These are phyloP conservation scores for Hypoxylon sp. DNA, from an alignment of 2,329 filamentous ascomycete species.

Conservation along the genomic window DNA sequence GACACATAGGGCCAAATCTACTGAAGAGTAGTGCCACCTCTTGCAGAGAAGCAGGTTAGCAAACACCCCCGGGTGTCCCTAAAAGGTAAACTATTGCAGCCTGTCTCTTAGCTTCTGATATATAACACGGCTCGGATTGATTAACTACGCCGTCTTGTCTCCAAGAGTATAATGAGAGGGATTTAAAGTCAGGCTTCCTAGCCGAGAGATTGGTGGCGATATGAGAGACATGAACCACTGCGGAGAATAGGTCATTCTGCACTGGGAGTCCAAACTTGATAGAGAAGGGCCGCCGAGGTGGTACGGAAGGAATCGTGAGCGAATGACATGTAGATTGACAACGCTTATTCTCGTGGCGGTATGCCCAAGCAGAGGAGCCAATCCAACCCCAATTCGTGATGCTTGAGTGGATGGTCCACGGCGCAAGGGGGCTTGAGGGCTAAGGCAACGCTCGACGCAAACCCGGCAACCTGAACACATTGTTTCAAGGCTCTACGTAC, in stretches of 20 bases:
- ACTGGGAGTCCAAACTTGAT: slow-evolving; percentile 29
- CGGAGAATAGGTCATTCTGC: slow-evolving; percentile 32
- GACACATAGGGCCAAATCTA: slow-evolving; percentile 45
- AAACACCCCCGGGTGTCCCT: slow-evolving; percentile 47
- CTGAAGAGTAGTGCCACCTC: slow-evolving; percentile 45
- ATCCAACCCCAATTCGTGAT: slow-evolving; percentile 41
- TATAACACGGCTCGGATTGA: slow-evolving; percentile 36
- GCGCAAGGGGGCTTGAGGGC: slow-evolving; percentile 48
- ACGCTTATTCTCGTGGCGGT: slow-evolving; percentile 42
- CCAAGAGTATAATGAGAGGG: slow-evolving; percentile 31
- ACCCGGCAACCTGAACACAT: slow-evolving; percentile 39
- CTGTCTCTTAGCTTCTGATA: slow-evolving; percentile 40
- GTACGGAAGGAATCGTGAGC: slow-evolving; percentile 37
- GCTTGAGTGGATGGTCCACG: slow-evolving; percentile 41
- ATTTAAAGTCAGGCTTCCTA: slow-evolving; percentile 29
- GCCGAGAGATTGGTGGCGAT: slow-evolving; percentile 36
- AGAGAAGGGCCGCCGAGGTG: slow-evolving; percentile 30
- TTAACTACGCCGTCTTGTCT: slow-evolving; percentile 31
- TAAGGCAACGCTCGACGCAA: slow-evolving; percentile 38
- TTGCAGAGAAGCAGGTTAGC: slow-evolving; percentile 41
- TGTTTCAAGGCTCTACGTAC: slow-evolving; percentile 48
- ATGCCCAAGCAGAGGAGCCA: slow-evolving; percentile 36
- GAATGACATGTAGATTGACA: slow-evolving; percentile 38
- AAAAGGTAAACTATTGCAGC: slow-evolving; percentile 37
- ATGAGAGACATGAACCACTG: slow-evolving; percentile 34